Evolutionary conservation across 495 filamentous ascomycete species (phyloP).

Genomic region (Penicillium odoratum): DNA sequence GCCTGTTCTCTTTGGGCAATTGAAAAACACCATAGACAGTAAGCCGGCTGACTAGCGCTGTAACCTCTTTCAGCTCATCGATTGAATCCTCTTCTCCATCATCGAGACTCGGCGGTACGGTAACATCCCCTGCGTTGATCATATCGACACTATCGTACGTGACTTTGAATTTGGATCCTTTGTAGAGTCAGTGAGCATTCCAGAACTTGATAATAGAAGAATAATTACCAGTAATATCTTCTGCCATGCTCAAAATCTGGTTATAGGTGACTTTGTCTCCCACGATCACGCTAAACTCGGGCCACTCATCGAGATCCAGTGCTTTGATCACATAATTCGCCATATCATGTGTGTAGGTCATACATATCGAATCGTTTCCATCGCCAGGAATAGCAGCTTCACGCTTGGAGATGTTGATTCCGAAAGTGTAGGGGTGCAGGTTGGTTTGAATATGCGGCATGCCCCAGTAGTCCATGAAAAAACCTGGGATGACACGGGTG

Average conservation of each 20-base stretch:
- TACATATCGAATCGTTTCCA: constrained; percentile 47
- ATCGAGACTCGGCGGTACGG: constrained; percentile 42
- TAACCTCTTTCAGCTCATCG: constrained; percentile 32
- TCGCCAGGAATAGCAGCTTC: constrained; percentile 53
- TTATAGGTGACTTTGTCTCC: constrained; percentile 53
- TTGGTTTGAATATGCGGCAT: constrained; percentile 47
- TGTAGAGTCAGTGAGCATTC: not conserved
- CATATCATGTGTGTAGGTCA: constrained; percentile 56
- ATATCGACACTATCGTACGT: constrained; percentile 49
- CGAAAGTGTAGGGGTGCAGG: constrained; percentile 38
- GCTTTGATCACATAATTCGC: constrained; percentile 48
- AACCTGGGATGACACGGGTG: constrained; percentile 50
- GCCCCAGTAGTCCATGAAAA: constrained; percentile 58
- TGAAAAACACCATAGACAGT: constrained; percentile 36
- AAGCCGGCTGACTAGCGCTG: constrained; percentile 34
- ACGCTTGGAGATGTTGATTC: constrained; percentile 47
- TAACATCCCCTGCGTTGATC: constrained; percentile 44
- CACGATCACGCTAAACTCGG: constrained; percentile 39
- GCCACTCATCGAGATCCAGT: constrained; percentile 49
- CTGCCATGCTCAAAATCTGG: constrained; percentile 43
- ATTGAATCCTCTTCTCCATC: constrained; percentile 18
- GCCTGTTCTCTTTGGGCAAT: constrained; percentile 26
- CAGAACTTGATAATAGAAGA: not conserved
- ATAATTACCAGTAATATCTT: constrained; percentile 44
- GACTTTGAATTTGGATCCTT: constrained; percentile 52